Conservation (phyloP, 1,139 yeast species). For the Schwanniomyces etchellsii region DNA sequence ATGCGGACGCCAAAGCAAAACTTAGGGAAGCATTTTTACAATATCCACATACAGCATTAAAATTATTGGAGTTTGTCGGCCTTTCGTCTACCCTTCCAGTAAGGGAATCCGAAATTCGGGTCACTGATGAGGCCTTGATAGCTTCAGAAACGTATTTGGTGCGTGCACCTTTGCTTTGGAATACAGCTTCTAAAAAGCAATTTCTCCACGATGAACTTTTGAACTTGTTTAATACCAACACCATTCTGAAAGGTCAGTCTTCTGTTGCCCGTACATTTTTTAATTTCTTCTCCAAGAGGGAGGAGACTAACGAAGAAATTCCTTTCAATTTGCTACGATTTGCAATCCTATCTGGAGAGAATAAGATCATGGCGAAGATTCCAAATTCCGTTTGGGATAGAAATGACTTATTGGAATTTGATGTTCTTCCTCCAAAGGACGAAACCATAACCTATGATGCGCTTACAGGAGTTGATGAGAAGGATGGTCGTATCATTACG, state of each 20-base stretch:
- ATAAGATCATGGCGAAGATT: constrained; percentile 60
- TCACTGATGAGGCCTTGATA: constrained; percentile 23
- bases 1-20: constrained; percentile 39
- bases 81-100: constrained; percentile 15
- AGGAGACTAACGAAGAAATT: constrained; percentile 20
- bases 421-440: constrained; percentile 58
- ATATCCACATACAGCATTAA: constrained; percentile 58
- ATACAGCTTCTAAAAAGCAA: constrained; percentile 35
- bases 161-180: constrained; percentile 47
- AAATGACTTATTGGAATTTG: constrained; percentile 62
- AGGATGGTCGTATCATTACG: constrained; percentile 12
- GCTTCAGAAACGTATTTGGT: constrained; percentile 49
- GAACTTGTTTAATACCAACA: constrained; percentile 21
- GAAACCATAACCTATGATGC: constrained; percentile 21
- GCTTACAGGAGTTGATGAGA: constrained; percentile 15
- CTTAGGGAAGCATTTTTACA: constrained; percentile 46
- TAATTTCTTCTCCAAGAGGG: constrained; percentile 9
- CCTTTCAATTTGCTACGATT: constrained; percentile 62
- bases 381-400: constrained; percentile 60
- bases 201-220: constrained; percentile 46
- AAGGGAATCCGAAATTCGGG: constrained; percentile 17
- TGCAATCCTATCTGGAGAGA: constrained; percentile 66
- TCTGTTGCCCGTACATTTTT: constrained; percentile 7
- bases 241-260: constrained; percentile 7
- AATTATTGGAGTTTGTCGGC: constrained; percentile 41